These are phyloP conservation scores for Amylostereum areolatum DNA, from an alignment of 1,284 basidiomycete genomes.

Conservation along the genomic window DNA sequence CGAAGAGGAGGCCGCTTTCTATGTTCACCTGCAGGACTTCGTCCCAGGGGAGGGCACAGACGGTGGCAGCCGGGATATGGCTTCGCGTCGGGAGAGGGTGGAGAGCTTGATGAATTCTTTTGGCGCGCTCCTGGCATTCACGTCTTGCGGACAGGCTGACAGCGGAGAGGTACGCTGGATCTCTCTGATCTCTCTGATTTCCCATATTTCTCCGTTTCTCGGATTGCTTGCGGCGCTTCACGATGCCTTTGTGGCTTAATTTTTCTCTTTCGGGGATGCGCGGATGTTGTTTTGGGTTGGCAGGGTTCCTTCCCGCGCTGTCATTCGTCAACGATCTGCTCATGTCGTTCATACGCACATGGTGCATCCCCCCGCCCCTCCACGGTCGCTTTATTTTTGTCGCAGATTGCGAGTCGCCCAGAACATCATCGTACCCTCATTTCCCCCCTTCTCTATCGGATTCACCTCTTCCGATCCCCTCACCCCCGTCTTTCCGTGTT, in stretches of 20 bases:
- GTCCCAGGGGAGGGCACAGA: no score
- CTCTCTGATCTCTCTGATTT: neutral
- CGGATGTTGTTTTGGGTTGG: neutral
- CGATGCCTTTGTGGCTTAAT: no score
- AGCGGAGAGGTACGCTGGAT: conserved; percentile 14
- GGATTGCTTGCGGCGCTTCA: no score
- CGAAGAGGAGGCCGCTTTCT: conserved; percentile 33
- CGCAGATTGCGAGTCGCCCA: no score
- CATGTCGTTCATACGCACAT: no score
- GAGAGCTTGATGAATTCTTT: conserved; percentile 17
- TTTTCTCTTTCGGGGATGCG: neutral
- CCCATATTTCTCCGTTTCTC: neutral
- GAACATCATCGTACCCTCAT: neutral
- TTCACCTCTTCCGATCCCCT: neutral
- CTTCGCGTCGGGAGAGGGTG: conserved; percentile 4
- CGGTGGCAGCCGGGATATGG: conserved; percentile 8
- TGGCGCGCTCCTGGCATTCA: conserved; percentile 18
- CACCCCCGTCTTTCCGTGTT: neutral
- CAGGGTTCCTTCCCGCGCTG: neutral
- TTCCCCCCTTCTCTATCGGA: no score
- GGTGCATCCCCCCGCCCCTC: no score
- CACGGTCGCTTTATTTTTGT: no score
- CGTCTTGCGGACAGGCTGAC: conserved; percentile 10
- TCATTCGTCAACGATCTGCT: no score
- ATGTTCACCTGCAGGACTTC: conserved; percentile 27